Conservation (phyloP, 225 moss, liverwort and hornwort genomes). For the Sphagnum contortum region DNA sequence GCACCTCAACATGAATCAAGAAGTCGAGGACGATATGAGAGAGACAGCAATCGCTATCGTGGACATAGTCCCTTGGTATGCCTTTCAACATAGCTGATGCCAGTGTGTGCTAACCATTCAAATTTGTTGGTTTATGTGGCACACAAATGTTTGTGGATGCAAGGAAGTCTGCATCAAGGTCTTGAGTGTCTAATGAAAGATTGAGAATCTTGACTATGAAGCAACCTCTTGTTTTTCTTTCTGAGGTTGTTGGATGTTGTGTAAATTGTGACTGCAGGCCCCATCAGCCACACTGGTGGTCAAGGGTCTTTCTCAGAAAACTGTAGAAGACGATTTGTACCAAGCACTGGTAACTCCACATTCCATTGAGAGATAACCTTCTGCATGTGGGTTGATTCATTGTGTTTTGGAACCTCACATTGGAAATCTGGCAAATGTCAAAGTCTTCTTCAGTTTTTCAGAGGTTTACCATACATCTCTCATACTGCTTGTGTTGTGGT, state of each 20-base stretch:
- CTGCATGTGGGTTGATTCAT: not conserved
- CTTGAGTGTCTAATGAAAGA: no score
- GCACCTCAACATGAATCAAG: conserved; percentile 33
- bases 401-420: not conserved
- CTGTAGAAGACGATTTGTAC: conserved; percentile 91
- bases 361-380: not conserved
- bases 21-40: conserved; percentile 69
- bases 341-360: conserved; percentile 63
- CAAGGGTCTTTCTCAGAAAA: conserved; percentile 98
- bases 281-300: conserved; percentile 99
- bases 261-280: conserved; percentile 49
- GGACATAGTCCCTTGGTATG: conserved; percentile 57
- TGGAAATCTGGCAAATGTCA: no score
- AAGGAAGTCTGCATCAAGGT: no score
- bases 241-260: no score
- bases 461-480: no score
- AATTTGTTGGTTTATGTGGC: no score
- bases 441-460: no score
- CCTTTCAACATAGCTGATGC: not conserved
- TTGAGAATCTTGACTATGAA: no score
- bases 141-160: no score
- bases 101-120: no score
- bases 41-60: conserved; percentile 68
- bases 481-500: not conserved
- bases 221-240: no score